Percentiles rank a stretch among this genome's conserved stretches.
Evolutionary conservation across 768 basidiomycete species (phyloP).

Genomic region (Termitomyces sp.): DNA sequence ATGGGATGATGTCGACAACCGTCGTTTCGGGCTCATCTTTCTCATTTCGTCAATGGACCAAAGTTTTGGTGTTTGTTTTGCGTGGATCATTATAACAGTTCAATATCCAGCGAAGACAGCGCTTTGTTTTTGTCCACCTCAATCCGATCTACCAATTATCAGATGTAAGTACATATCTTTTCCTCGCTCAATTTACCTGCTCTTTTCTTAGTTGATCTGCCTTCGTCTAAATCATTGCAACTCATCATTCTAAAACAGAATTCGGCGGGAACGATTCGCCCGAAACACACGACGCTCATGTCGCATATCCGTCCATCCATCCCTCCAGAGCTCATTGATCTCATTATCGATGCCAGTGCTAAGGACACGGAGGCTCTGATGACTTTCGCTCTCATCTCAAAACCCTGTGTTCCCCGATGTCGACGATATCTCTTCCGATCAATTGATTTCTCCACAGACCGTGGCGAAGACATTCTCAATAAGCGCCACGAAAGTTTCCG

Average conservation of each 20-base stretch:
- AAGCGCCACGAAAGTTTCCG: background rate
- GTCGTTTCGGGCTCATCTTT: background rate
- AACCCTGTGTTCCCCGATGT: background rate
- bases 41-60: background rate
- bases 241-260: background rate
- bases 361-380: background rate
- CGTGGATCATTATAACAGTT: background rate
- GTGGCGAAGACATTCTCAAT: background rate
- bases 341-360: slow-evolving; percentile 4
- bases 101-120: too few species aligned
- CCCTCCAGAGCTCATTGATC: slow-evolving; percentile 9
- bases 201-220: background rate
- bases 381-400: background rate
- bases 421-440: slow-evolving; percentile 3
- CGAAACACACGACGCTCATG: background rate
- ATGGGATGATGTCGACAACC: background rate
- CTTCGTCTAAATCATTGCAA: too few species aligned
- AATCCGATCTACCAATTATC: background rate
- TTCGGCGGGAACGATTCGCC: background rate
- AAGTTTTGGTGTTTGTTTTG: background rate
- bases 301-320: background rate
- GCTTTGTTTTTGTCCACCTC: background rate
- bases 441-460: slow-evolving; percentile 5
- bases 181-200: background rate
- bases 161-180: background rate